Base-by-base conservation (phyloP, 148 eudicot species). In the Rhododendron vialii region DNA sequence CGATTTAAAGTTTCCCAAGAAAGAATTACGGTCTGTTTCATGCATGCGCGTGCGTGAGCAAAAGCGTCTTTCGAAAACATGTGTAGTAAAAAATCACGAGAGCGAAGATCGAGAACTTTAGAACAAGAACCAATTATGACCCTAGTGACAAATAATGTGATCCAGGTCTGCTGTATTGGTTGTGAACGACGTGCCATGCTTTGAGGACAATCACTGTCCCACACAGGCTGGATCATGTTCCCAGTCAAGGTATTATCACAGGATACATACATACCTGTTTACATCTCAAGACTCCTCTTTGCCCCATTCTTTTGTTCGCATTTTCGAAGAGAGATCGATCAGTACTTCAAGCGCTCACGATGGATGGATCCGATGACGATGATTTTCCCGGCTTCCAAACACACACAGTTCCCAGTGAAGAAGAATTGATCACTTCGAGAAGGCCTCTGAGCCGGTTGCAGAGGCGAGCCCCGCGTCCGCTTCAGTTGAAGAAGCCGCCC, bases 391-490 rank as follows among this genome's bases (percentile, higher is more conserved):
- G 85, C 33, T 65, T 83, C 85, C 77, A 83, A 67, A 83, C 76
- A 88, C 50, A 65, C 20, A 45, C 50, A 18, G 36, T 43, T 45
- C 94, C 93, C 3, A 41, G 45, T 6, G 89, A 88, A 80, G 92
- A 91, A 0, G 92, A 91, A 84, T 87, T 85, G 45, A 5, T 41
- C 43, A 69, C 78, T 20, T 69, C 63, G 1, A 63, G 78, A 17
- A 89, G 88, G 74, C 79, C 84, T 30, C 26, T 82, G 38, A 91
- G 92, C 86, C 84, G 90, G 88, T 65, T 92, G 82, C 95, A 93
- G 65, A 79, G 88, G 35, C 87, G 92, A 26, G 95, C 93, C 35
- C 94, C 95, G 0, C 53, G 88, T 33, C 94, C 94, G n/a, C 93
- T 93, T 84, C 92, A 91, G 83, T 87, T 93, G 12, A 91, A 71